Conservation (phyloP, 495 filamentous ascomycete species). For the Hyaloscypha hepaticicola region DNA sequence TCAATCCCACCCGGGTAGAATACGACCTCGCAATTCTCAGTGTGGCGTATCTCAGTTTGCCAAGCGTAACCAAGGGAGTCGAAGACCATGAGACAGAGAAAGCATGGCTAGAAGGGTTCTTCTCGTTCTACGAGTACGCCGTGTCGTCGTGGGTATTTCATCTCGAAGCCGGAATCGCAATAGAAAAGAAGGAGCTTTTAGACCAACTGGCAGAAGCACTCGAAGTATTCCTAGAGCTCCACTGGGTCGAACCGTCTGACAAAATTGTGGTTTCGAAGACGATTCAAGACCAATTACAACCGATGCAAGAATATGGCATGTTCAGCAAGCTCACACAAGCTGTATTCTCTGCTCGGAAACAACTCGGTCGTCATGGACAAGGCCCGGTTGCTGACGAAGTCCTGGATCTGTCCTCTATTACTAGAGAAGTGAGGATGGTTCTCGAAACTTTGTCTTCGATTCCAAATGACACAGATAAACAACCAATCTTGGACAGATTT, state of each 20-base stretch:
- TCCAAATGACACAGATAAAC: too few species aligned
- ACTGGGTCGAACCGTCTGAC: constrained; percentile 13
- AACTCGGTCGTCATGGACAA: constrained; percentile 26
- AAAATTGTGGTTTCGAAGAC: not conserved
- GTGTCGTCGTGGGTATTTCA: constrained; percentile 39
- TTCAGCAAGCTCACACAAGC: constrained; percentile 15
- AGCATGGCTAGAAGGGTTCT: constrained; percentile 26
- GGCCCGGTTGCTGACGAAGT: not conserved
- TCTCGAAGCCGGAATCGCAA: constrained; percentile 20
- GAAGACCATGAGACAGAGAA: constrained; percentile 9
- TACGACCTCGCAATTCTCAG: constrained; percentile 32
- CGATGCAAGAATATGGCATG: not conserved
- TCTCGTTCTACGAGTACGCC: constrained; percentile 40
- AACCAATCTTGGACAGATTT: constrained; percentile 28
- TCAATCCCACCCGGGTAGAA: constrained; percentile 29
- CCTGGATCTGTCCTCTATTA: constrained; percentile 12
- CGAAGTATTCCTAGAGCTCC: constrained; percentile 29
- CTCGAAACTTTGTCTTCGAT: too few species aligned
- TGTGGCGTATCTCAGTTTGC: constrained; percentile 34
- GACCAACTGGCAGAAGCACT: constrained; percentile 10
- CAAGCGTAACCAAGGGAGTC: constrained; percentile 15
- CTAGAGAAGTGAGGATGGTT: too few species aligned
- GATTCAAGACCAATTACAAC: constrained; percentile 14
- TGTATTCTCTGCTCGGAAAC: constrained; percentile 27
- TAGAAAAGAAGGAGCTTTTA: not conserved